Evolutionary conservation across 1,284 basidiomycete genomes (phyloP), one percentile per base, ranked within the genome.

Genomic region (Schizophyllum commune): DNA sequence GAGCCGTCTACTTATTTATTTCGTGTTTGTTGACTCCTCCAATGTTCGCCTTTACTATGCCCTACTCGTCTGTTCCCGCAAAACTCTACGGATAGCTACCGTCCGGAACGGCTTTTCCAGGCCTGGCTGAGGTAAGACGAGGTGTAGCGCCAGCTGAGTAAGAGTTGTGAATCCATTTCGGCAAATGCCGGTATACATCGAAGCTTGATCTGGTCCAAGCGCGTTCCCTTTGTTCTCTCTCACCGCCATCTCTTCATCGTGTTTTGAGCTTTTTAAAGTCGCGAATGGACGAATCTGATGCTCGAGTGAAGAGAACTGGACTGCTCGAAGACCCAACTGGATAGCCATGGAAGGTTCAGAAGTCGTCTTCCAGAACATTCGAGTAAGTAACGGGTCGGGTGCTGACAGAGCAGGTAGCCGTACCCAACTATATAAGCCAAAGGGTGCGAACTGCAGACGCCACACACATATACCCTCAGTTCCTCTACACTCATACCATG

Each of bases 401-500:
- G 39, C 39, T 47, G 39, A 47, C 39, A 47, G 9, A 47, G 39
- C 39, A 47, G 39, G 39, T 47, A 47, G 39, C 13, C 17, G 27
- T 27, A 27, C 3, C 27, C 27, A 27, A 27, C 39, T 47, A 47
- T 47, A 47, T 47, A 47, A 47, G 39, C 39, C 39, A 2, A 11
- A 13, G 39, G 13, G 9, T 13, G 39, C 17, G 39, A 47, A 11
- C 17, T 3, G 2, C 13, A 11, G 17, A 17, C 39, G 17, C 39
- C 9, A 47, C 39, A 47, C 9, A 11, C 39, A 47, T 11, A 11
- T 13, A 17, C 17, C 39, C 39, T 47, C 39, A 13, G 39, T 17
- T 13, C 39, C 8, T 22, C 4, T 52, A 62, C 17, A 8, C 56
- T 52, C 15, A 47, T n/a, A 60, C 57, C 57, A 56, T 63, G 7